Conservation (phyloP, 768 basidiomycete species). For the Strobilomyces confusus region DNA sequence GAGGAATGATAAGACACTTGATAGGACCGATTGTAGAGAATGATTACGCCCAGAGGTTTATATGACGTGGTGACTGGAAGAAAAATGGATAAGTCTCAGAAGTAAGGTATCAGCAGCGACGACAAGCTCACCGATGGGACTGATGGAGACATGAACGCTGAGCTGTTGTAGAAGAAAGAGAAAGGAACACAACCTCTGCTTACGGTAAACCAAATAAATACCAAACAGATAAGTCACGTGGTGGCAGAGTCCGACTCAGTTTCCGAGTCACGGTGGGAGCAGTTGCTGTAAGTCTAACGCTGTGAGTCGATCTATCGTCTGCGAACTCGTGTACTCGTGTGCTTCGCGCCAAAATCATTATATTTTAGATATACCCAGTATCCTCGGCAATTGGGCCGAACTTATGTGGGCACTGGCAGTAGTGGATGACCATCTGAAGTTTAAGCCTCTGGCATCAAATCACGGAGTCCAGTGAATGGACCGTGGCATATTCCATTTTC, state of each 20-base stretch:
- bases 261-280: too few species aligned
- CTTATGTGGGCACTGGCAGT: too few species aligned
- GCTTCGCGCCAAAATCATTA: neutral
- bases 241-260: too few species aligned
- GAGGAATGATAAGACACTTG: constrained; percentile 18
- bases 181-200: neutral
- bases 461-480: neutral
- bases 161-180: neutral
- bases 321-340: neutral
- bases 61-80: neutral
- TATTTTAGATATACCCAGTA: too few species aligned
- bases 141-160: neutral
- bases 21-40: neutral
- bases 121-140: constrained; percentile 3
- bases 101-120: neutral
- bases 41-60: neutral
- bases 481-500: neutral
- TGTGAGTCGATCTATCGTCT: too few species aligned
- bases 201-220: constrained; percentile 1
- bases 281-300: too few species aligned
- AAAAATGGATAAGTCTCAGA: neutral
- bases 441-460: neutral
- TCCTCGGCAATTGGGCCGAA: too few species aligned
- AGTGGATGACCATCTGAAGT: too few species aligned
- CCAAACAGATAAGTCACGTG: constrained; percentile 9